phyloP scores from a whole-genome alignment of 208 protist species.

The Naegleria gruberi region DNA sequence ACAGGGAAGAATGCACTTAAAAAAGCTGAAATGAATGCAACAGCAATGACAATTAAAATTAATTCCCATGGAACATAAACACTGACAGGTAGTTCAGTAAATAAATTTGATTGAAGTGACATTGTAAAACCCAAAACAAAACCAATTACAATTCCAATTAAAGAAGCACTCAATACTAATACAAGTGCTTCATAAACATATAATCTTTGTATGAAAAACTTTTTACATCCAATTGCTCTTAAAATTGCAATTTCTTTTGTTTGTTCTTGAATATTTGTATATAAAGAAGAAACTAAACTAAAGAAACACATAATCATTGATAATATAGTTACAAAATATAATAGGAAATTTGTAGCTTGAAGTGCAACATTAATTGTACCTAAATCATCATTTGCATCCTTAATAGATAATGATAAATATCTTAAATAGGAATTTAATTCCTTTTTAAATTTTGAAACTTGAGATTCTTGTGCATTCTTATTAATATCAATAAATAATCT shows the following conservation, averaged over 20 bases:
- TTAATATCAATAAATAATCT: background rate
- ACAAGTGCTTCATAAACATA: slow-evolving; percentile 89
- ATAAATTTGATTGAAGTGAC: slow-evolving; percentile 70
- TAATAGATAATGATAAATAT: background rate
- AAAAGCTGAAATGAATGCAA: background rate
- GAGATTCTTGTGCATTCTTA: background rate
- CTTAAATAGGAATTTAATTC: background rate
- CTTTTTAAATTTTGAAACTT: background rate
- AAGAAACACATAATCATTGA: slow-evolving; percentile 88
- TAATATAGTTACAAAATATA: slow-evolving; percentile 68
- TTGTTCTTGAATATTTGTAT: slow-evolving; percentile 76
- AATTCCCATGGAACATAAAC: slow-evolving; percentile 74
- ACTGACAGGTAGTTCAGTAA: slow-evolving; percentile 73
- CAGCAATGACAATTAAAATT: background rate
- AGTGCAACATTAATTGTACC: slow-evolving; percentile 36
- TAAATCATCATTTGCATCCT: background rate
- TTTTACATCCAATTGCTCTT: slow-evolving; percentile 69
- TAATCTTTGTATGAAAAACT: slow-evolving; percentile 64
- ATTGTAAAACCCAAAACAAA: slow-evolving; percentile 74
- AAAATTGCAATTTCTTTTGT: slow-evolving; percentile 88
- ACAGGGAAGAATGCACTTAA: background rate
- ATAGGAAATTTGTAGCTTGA: slow-evolving; percentile 69
- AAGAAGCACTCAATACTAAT: slow-evolving; percentile 68
- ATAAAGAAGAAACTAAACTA: slow-evolving; percentile 75
- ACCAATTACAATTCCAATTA: slow-evolving; percentile 80